Evolutionary conservation across 2,329 filamentous ascomycete species (phyloP).

Genomic region (Sclerotinia sclerotiorum): DNA sequence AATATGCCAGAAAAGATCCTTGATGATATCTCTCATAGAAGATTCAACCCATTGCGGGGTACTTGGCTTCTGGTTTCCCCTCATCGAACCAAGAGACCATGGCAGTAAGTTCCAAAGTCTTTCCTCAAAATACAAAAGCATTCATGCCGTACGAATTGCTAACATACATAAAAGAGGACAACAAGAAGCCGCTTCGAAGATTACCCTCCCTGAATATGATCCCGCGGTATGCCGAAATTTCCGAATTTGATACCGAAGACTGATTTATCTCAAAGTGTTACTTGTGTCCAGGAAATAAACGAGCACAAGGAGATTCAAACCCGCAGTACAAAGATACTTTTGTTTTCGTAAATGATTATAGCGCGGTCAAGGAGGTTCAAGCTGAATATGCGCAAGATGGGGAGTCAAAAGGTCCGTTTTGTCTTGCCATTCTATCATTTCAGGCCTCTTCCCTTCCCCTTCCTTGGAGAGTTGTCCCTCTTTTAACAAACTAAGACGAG

Average conservation of each 20-base stretch:
- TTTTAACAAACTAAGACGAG: background rate
- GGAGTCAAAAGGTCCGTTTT: conserved; percentile 32
- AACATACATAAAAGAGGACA: conserved; percentile 60
- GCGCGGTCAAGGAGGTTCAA: conserved; percentile 92
- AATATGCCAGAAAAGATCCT: conserved; percentile 73
- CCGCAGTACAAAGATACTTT: conserved; percentile 85
- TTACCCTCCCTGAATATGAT: conserved; percentile 76
- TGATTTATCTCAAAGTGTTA: conserved; percentile 66
- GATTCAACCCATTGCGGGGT: conserved; percentile 87
- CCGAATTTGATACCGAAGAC: conserved; percentile 11
- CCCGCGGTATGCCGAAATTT: conserved; percentile 51
- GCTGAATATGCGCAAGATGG: conserved; percentile 62
- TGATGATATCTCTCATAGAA: conserved; percentile 93
- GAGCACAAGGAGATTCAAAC: conserved; percentile 83
- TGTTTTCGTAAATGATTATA: conserved; percentile 96
- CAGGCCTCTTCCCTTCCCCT: conserved; percentile 14
- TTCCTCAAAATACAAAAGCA: background rate
- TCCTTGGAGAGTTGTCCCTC: conserved; percentile 2
- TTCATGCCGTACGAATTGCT: conserved; percentile 12
- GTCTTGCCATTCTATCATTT: conserved; percentile 12
- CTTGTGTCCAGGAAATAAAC: conserved; percentile 85
- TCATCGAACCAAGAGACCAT: conserved; percentile 93
- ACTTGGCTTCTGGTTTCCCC: conserved; percentile 94
- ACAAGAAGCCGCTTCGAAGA: conserved; percentile 70
- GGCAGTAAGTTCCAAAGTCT: conserved; percentile 72